phyloP scores from a whole-genome alignment of 2,329 filamentous ascomycete genomes.

The Canariomyces notabilis region DNA sequence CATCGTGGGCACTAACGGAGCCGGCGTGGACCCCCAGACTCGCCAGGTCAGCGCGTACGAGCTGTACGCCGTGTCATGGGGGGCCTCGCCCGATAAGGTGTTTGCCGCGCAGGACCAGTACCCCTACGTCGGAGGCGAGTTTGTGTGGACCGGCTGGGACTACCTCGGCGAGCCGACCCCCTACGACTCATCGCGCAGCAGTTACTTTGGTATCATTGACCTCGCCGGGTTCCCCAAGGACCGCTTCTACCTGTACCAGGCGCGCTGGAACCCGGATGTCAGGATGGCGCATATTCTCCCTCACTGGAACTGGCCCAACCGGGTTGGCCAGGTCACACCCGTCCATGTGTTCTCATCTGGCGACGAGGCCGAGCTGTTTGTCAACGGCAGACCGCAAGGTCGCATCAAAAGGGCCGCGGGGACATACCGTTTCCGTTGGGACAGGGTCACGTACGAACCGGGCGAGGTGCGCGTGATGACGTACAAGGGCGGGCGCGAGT shows the following conservation, averaged over 20 bases:
- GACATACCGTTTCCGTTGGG: conserved; percentile 50
- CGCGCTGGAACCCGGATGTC: conserved; percentile 46
- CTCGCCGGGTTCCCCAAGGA: conserved; percentile 54
- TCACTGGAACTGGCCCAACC: conserved; percentile 51
- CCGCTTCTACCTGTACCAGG: conserved; percentile 50
- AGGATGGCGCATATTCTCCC: conserved; percentile 49
- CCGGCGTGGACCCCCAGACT: conserved; percentile 34
- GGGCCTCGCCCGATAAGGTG: conserved; percentile 48
- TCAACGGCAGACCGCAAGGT: conserved; percentile 46
- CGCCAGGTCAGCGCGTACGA: conserved; percentile 43
- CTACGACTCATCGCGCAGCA: conserved; percentile 43
- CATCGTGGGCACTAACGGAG: conserved; percentile 33
- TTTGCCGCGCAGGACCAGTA: conserved; percentile 44
- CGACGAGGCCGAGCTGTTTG: conserved; percentile 50
- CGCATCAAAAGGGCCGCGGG: conserved; percentile 31
- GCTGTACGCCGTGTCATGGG: conserved; percentile 43
- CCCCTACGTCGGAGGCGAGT: conserved; percentile 46
- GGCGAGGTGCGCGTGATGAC: conserved; percentile 44
- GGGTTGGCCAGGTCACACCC: conserved; percentile 43
- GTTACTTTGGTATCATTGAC: conserved; percentile 54
- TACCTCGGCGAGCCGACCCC: conserved; percentile 30
- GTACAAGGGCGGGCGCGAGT: conserved; percentile 43
- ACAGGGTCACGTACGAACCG: conserved; percentile 43
- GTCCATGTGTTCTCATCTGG: conserved; percentile 50
- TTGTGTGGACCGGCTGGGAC: conserved; percentile 30